phyloP scores from a whole-genome alignment of 495 filamentous ascomycete species.

The Oidiodendron maius region DNA sequence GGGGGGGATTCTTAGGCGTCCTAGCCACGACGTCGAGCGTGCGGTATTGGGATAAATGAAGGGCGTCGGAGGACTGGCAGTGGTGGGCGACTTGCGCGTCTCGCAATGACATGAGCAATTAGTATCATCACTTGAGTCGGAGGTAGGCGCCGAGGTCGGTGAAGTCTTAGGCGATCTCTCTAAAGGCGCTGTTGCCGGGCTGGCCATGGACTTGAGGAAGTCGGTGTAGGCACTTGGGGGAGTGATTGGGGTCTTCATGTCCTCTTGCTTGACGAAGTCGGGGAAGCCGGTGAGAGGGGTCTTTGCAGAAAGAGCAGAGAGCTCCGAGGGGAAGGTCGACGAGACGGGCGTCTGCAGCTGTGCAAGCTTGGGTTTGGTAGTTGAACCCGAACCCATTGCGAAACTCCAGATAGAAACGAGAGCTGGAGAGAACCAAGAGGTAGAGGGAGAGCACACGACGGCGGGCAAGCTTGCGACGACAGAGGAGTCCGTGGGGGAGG shows the following conservation, averaged over 20 bases:
- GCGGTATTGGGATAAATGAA: conserved; percentile 51
- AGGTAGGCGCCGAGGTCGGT: conserved; percentile 45
- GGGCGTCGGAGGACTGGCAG: conserved; percentile 33
- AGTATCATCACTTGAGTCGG: conserved; percentile 42
- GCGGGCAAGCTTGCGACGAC: conserved; percentile 28
- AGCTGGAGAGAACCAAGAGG: conserved; percentile 33
- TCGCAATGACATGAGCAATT: conserved; percentile 51
- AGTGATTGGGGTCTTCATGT: conserved; percentile 76
- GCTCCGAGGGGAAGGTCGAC: conserved; percentile 75
- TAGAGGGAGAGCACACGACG: conserved; percentile 31
- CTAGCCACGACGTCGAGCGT: conserved; percentile 38
- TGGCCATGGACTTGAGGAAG: conserved; percentile 62
- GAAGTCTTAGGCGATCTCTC: conserved; percentile 29
- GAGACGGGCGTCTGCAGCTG: conserved; percentile 74
- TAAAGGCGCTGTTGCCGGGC: conserved; percentile 23
- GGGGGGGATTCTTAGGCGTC: conserved; percentile 50
- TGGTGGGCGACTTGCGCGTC: conserved; percentile 35
- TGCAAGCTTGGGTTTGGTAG: conserved; percentile 58
- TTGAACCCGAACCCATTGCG: conserved; percentile 51
- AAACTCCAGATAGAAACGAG: conserved; percentile 19
- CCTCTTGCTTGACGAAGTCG: conserved; percentile 41
- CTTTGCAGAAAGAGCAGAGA: conserved; percentile 43
- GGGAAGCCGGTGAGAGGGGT: conserved; percentile 49
- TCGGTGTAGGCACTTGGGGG: conserved; percentile 87
- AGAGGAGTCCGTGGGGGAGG: conserved; percentile 28